Conservation (phyloP, 257 asterid genomes). For the Solanum sitiens region DNA sequence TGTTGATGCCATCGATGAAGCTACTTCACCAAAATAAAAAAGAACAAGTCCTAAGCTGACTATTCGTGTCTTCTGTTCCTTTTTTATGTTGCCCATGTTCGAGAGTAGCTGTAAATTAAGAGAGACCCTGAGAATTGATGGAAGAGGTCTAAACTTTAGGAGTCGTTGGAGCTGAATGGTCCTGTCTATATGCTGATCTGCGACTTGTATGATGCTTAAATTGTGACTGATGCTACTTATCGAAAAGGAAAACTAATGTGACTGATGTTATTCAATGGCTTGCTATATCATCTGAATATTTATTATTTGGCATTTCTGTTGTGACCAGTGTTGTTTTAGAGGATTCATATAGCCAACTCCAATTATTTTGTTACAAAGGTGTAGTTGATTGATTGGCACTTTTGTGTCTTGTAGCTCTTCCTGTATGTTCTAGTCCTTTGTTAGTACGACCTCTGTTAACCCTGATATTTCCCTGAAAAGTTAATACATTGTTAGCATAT, state of each 20-base stretch:
- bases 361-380: background rate
- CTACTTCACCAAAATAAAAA: background rate
- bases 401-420: background rate
- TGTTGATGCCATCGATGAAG: background rate
- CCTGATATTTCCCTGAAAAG: background rate
- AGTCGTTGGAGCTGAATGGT: background rate
- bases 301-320: background rate
- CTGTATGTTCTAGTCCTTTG: background rate
- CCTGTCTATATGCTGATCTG: background rate
- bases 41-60: background rate
- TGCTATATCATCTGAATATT: background rate
- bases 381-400: background rate
- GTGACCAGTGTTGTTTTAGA: background rate
- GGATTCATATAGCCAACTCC: background rate
- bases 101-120: background rate
- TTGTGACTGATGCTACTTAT: background rate
- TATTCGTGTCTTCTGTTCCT: background rate
- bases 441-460: background rate
- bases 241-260: background rate
- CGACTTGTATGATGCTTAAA: background rate
- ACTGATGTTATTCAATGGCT: background rate
- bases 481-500: background rate
- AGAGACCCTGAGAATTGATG: background rate
- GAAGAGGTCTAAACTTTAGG: background rate
- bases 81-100: background rate